These are phyloP conservation scores for Plenodomus biglobosus DNA, from an alignment of 2,329 filamentous ascomycete species.

Conservation along the genomic window DNA sequence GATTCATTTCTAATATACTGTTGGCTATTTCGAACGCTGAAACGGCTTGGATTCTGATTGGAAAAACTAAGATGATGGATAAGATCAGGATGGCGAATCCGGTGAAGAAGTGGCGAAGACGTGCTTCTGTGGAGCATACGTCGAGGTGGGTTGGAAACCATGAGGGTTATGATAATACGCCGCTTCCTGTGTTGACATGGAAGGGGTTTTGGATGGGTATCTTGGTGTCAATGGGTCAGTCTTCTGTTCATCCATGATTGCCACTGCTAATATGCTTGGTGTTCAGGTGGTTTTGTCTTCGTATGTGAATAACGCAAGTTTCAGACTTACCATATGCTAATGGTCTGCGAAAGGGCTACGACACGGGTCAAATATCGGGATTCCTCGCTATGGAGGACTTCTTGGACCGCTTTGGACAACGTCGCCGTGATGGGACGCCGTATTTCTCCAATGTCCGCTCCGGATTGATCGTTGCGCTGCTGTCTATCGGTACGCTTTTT, in stretches of 20 bases:
- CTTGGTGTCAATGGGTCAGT: slow-evolving; percentile 30
- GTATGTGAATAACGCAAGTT: not conserved
- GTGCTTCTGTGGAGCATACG: slow-evolving; percentile 15
- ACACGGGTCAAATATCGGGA: slow-evolving; percentile 35
- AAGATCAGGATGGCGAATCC: slow-evolving; percentile 16
- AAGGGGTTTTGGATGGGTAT: slow-evolving; percentile 28
- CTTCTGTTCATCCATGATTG: not conserved
- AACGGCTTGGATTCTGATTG: no score
- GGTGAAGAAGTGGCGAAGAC: slow-evolving; percentile 16
- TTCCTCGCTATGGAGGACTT: slow-evolving; percentile 38
- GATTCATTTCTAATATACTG: no score
- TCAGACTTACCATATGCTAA: not conserved
- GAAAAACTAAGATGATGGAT: slow-evolving; percentile 7
- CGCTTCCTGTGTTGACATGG: slow-evolving; percentile 26
- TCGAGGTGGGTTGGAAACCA: slow-evolving; percentile 21
- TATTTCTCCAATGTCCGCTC: slow-evolving; percentile 35
- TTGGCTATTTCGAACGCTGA: no score
- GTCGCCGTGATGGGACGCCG: slow-evolving; percentile 13
- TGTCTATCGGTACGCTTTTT: slow-evolving; percentile 74
- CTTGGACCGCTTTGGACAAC: slow-evolving; percentile 23
- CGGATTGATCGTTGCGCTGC: slow-evolving; percentile 38
- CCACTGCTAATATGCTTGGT: not conserved
- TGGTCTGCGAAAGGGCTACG: slow-evolving; percentile 10
- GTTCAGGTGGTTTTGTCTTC: slow-evolving; percentile 10
- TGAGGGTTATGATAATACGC: slow-evolving; percentile 25